Conservation (phyloP, 768 basidiomycete genomes). For the Tephrocybe sp. region DNA sequence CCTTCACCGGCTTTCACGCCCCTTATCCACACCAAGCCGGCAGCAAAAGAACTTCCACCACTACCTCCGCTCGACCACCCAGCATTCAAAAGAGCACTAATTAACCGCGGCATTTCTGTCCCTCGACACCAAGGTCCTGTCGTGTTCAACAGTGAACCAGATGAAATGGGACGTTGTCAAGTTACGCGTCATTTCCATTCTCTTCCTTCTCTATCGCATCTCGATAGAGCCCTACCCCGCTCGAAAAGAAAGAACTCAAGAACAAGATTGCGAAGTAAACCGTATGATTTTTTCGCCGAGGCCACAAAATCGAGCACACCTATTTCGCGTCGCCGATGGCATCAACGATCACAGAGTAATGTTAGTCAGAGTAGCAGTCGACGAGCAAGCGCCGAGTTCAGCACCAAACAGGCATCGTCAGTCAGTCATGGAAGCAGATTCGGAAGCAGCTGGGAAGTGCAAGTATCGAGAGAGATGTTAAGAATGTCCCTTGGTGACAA, state of each 20-base stretch:
- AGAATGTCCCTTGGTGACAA: constrained; percentile 42
- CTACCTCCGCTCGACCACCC: constrained; percentile 56
- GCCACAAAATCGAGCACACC: constrained; percentile 11
- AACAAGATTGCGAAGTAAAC: constrained; percentile 15
- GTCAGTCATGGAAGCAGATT: constrained; percentile 26
- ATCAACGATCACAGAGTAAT: constrained; percentile 32
- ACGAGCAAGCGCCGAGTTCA: constrained; percentile 60
- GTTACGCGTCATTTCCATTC: constrained; percentile 22
- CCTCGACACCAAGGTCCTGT: not conserved
- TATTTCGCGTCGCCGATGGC: constrained; percentile 10
- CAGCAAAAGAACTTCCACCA: constrained; percentile 42
- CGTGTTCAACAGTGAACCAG: not conserved
- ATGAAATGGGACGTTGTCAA: constrained; percentile 4
- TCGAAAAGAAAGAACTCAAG: constrained; percentile 13
- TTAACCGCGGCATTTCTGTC: constrained; percentile 1
- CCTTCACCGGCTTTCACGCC: constrained; percentile 30
- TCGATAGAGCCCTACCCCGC: constrained; percentile 3
- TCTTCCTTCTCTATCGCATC: constrained; percentile 21
- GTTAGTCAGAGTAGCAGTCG: constrained; percentile 35
- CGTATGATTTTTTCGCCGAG: constrained; percentile 8
- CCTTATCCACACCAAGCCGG: constrained; percentile 18
- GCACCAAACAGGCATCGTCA: constrained; percentile 44
- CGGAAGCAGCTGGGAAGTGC: constrained; percentile 55
- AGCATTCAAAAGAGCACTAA: constrained; percentile 23
- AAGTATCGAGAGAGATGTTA: constrained; percentile 57